Conservation (phyloP, 2,329 filamentous ascomycete species). For the Colletotrichum endophyticum region DNA sequence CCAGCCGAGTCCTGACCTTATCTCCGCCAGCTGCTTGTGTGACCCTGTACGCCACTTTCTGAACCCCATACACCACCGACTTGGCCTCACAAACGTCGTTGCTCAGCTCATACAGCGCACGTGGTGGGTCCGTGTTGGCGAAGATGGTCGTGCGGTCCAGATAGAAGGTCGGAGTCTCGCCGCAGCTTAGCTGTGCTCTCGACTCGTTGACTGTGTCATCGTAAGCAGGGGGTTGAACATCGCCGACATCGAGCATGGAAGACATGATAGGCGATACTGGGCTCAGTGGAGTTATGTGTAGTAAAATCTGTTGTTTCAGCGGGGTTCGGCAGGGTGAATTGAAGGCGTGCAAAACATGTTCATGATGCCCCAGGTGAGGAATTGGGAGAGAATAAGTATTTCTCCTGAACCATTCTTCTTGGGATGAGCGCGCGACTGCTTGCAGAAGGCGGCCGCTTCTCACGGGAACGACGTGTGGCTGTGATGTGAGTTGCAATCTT, state of each 20-base stretch:
- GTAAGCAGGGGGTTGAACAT: conserved; percentile 5
- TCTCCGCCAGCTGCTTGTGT: conserved; percentile 11
- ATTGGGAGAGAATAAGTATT: background rate
- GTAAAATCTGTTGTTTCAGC: background rate
- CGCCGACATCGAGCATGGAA: background rate
- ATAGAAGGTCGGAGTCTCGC: background rate
- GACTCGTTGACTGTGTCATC: background rate
- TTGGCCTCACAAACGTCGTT: conserved; percentile 24
- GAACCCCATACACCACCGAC: conserved; percentile 23
- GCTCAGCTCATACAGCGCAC: conserved; percentile 29
- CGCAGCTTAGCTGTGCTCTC: background rate
- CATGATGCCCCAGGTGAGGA: background rate
- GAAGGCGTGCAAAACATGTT: background rate
- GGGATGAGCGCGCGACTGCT: background rate
- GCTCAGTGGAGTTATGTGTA: background rate
- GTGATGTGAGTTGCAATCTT: background rate
- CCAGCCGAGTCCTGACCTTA: conserved; percentile 22
- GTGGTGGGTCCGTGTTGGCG: conserved; percentile 7
- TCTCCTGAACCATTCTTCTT: background rate
- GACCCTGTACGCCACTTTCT: conserved; percentile 30
- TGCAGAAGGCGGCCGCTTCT: background rate
- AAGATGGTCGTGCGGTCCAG: conserved; percentile 7
- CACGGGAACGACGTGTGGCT: background rate
- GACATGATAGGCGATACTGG: background rate
- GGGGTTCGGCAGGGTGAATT: background rate